These are phyloP conservation scores for Fusarium kyushuense DNA, from an alignment of 2,329 filamentous ascomycete genomes.

Conservation along the genomic window DNA sequence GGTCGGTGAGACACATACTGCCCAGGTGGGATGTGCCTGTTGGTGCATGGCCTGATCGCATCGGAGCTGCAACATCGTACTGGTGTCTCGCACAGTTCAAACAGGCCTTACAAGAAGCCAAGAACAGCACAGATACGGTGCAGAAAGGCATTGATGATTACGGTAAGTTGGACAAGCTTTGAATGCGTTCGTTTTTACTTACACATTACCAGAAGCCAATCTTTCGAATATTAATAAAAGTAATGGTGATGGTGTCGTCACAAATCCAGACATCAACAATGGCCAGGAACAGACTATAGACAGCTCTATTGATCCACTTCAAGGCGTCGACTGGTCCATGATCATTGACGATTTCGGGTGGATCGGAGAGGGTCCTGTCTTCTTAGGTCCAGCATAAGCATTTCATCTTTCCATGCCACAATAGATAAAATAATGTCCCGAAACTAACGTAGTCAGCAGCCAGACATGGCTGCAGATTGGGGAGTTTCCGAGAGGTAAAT, in stretches of 20 bases:
- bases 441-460: not conserved
- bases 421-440: not conserved
- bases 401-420: too few relatives aligned
- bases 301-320: slow-evolving; percentile 52
- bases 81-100: slow-evolving; percentile 64
- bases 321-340: slow-evolving; percentile 63
- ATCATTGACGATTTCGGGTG: slow-evolving; percentile 65
- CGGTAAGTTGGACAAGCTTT: slow-evolving; percentile 41
- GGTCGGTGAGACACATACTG: slow-evolving; percentile 56
- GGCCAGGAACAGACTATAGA: slow-evolving; percentile 38
- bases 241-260: not conserved
- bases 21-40: slow-evolving; percentile 57
- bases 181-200: not conserved
- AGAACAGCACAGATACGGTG: slow-evolving; percentile 50
- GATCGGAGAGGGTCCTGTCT: slow-evolving; percentile 50
- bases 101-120: slow-evolving; percentile 55
- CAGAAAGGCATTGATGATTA: slow-evolving; percentile 50
- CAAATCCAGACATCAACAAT: slow-evolving; percentile 12
- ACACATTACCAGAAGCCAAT: slow-evolving; percentile 7
- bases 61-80: slow-evolving; percentile 63
- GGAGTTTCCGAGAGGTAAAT: not conserved
- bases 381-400: slow-evolving; percentile 48
- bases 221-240: not conserved
- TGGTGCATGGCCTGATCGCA: slow-evolving; percentile 58
- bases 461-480: not conserved